Percentiles rank a stretch among this genome's conserved stretches.
These are phyloP conservation scores for Cyberlindnera bimundalis DNA, from an alignment of 805 yeast species.

Conservation along the genomic window DNA sequence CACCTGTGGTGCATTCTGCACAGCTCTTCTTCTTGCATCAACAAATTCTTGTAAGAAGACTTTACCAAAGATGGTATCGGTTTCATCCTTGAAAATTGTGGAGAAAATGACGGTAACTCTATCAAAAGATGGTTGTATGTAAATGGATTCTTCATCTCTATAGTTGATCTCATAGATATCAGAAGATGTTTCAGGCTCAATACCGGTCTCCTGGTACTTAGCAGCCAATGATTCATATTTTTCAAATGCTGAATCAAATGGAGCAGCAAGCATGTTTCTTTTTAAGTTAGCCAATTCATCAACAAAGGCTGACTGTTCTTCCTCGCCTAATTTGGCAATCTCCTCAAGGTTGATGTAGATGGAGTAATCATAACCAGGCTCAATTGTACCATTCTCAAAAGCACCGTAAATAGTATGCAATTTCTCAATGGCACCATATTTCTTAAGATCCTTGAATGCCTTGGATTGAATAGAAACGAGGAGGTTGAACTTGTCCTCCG, in stretches of 20 bases:
- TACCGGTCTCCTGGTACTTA: conserved; percentile 29
- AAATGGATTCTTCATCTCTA: conserved; percentile 91
- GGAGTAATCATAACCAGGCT: conserved; percentile 80
- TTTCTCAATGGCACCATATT: conserved; percentile 59
- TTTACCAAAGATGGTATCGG: conserved; percentile 87
- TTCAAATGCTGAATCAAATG: conserved; percentile 81
- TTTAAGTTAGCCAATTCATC: conserved; percentile 70
- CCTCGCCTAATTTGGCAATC: conserved; percentile 38
- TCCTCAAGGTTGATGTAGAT: conserved; percentile 58
- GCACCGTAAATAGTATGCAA: conserved; percentile 50
- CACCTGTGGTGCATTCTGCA: conserved; percentile 98
- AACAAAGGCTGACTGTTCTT: conserved; percentile 50
- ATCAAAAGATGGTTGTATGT: conserved; percentile 87
- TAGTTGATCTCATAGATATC: conserved; percentile 52
- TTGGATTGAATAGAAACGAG: conserved; percentile 69
- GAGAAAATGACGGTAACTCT: conserved; percentile 96
- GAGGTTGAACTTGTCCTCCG: conserved; percentile 63
- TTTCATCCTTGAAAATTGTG: conserved; percentile 92
- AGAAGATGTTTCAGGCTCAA: conserved; percentile 24
- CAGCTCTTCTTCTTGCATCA: conserved; percentile 91
- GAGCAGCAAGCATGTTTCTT: conserved; percentile 87
- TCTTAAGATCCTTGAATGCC: conserved; percentile 69
- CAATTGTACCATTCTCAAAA: conserved; percentile 41
- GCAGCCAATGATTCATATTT: conserved; percentile 63
- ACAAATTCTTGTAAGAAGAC: conserved; percentile 92